Evolutionary conservation across 2,329 filamentous ascomycete species (phyloP), one percentile per base, ranked within the genome.

Genomic region (Claviceps arundinis): DNA sequence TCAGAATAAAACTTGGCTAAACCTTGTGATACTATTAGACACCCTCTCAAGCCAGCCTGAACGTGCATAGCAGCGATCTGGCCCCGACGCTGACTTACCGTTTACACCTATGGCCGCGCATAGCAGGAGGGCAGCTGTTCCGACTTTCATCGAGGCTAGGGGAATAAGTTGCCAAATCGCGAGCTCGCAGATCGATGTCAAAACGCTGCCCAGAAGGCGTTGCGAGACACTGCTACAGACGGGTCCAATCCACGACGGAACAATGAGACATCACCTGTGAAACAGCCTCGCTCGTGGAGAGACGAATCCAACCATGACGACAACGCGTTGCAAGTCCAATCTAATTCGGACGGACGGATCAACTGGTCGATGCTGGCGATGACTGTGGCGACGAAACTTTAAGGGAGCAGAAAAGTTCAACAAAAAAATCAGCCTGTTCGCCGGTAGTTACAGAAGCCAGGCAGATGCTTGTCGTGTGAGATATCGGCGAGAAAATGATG

Each of bases 141-240:
- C 46, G 41, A 54, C 17, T 52, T 54, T 60, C 60, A 62, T 61
- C 14, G 43, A 56, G 37, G 17, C 48, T 48, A n/a, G 14, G 13
- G 5, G 4, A 1, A n/a, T 13, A 17, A 14, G 16, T 16, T 7
- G 38, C 26, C 37, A 22, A 24, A 44, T 37, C 22, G 8, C 51
- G 41, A 48, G 30, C 30, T 34, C 30, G 30, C 30, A 34, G 30
- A 34, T 34, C 8, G 26, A 34, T 34, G 9, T 2, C 30, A 34
- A 34, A 34, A 4, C 30, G 30, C 30, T 34, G 30, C 30, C 30
- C 30, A 34, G 30, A 34, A 34, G 30, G 30, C 30, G 30, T 34
- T 11, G 30, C 30, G 30, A 34, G 30, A 34, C 11, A 34, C 30
- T 34, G 9, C 30, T 34, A 11, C 30, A 34, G 30, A 38, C 37